Evolutionary conservation across 1,284 basidiomycete genomes (phyloP), one percentile per base, ranked within the genome.

Genomic region (Quambalaria eucalypti): DNA sequence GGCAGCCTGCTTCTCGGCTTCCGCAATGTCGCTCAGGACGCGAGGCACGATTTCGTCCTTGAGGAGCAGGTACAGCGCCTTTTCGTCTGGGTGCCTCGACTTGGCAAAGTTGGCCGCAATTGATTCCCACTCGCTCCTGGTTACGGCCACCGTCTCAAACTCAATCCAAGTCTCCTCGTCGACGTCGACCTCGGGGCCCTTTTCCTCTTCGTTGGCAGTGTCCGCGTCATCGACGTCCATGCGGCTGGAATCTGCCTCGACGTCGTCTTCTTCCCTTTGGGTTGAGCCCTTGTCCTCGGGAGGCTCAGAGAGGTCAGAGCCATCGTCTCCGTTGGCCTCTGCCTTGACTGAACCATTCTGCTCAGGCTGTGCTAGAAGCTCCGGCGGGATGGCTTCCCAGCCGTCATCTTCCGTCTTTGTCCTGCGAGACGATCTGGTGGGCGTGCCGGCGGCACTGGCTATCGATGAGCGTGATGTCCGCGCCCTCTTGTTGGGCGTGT

Each of bases 61-160:
- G 33, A 92, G 78, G 52, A 82, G 77, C 66, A 85, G 86, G 74
- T 85, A 81, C 29, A 92, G 78, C 8, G 84, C 82, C 76, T 84
- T 86, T 77, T 92, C 90, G 42, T 84, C 78, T 59, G 87, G 86
- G 73, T 91, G 84, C 5, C 84, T 85, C 2, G 85, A 84, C 42
- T 82, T 83, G 65, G 82, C 82, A 67, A 90, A 91, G 29, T 78
- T 82, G 30, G 84, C 82, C 12, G 82, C 80, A 51, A 91, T 81
- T 40, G 80, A 80, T 62, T 88, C 84, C 89, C 89, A 74, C 21
- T 73, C 69, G 16, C 59, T 50, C 6, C 62, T 78, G n/a, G 86
- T 87, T 14, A 85, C 81, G 66, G 86, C 88, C 60, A 91, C 82
- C 87, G 59, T 81, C 81, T 73, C 68, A 40, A 66, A 73, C 47